Evolutionary conservation across 805 yeast species (phyloP).

Genomic region (Sugiyamaella smithiae): DNA sequence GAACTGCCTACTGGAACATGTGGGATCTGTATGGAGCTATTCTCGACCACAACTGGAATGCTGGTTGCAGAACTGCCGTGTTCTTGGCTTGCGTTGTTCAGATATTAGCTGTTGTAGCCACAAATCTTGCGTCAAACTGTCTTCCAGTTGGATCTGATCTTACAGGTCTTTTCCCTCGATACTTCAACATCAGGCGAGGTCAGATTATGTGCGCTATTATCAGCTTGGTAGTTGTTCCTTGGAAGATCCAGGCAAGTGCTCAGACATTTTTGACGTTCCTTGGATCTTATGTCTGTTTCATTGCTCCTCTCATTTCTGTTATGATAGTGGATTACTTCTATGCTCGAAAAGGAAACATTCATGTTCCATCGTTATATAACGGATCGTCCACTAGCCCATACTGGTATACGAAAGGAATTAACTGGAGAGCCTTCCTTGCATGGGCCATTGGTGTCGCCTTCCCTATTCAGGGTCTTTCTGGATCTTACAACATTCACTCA

Average conservation of each 20-base stretch:
- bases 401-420: slow-evolving; percentile 17
- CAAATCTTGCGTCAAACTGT: slow-evolving; percentile 1
- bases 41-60: slow-evolving; percentile 1
- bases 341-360: slow-evolving; percentile 12
- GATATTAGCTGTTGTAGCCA: not conserved
- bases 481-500: not conserved
- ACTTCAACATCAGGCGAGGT: slow-evolving; percentile 42
- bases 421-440: slow-evolving; percentile 16
- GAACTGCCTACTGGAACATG: slow-evolving; percentile 35
- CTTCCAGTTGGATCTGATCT: slow-evolving; percentile 50
- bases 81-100: not conserved
- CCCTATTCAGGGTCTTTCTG: slow-evolving; percentile 2
- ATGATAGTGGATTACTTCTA: slow-evolving; percentile 20
- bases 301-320: slow-evolving; percentile 18
- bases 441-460: slow-evolving; percentile 15
- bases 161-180: slow-evolving; percentile 46
- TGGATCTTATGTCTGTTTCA: slow-evolving; percentile 20
- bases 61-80: slow-evolving; percentile 1
- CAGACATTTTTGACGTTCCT: slow-evolving; percentile 16
- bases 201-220: slow-evolving; percentile 5
- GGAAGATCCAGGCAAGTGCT: slow-evolving; percentile 20
- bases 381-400: slow-evolving; percentile 12
- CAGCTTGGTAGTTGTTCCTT: slow-evolving; percentile 13
- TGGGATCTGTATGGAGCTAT: slow-evolving; percentile 3
- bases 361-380: slow-evolving; percentile 10